Percentiles rank a stretch among this genome's conserved stretches.
Evolutionary conservation across 208 protist species (phyloP).

Genomic region (Leptomonas pyrrhocoris): DNA sequence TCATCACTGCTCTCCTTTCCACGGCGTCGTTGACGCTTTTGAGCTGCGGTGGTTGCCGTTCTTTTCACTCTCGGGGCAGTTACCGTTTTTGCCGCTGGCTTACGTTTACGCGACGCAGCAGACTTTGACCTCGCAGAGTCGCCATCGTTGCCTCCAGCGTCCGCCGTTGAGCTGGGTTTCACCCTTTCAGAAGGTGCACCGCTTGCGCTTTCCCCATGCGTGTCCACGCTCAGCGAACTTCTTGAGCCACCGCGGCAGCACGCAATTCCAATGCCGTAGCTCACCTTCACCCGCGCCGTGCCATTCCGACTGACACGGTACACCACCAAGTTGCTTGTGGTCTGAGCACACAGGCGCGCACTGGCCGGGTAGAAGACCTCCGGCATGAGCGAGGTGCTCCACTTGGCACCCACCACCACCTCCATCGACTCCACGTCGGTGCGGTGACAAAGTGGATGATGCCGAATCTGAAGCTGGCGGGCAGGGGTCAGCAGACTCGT

Average conservation of each 20-base stretch:
- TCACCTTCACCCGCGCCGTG: constrained; percentile 26
- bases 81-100: not conserved
- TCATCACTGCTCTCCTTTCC: not conserved
- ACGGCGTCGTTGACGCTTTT: not conserved
- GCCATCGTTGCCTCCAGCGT: not conserved
- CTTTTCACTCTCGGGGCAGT: not conserved
- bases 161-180: not conserved
- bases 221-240: not conserved
- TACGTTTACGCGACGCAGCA: not conserved
- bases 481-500: constrained; percentile 40
- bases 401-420: constrained; percentile 64
- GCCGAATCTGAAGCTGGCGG: constrained; percentile 30
- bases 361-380: constrained; percentile 68
- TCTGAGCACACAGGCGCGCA: constrained; percentile 68
- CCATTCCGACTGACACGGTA: constrained; percentile 68
- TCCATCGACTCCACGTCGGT: constrained; percentile 32
- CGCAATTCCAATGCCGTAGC: constrained; percentile 48
- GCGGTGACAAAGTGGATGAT: constrained; percentile 40
- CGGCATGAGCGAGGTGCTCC: constrained; percentile 52
- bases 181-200: not conserved
- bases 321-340: constrained; percentile 60
- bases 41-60: not conserved
- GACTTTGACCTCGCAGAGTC: not conserved
- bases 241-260: constrained; percentile 13
- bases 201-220: not conserved